Percentiles rank a stretch among this genome's conserved stretches.
phyloP scores from a whole-genome alignment of 805 yeast species.

The Monosporozyma aerobia region DNA sequence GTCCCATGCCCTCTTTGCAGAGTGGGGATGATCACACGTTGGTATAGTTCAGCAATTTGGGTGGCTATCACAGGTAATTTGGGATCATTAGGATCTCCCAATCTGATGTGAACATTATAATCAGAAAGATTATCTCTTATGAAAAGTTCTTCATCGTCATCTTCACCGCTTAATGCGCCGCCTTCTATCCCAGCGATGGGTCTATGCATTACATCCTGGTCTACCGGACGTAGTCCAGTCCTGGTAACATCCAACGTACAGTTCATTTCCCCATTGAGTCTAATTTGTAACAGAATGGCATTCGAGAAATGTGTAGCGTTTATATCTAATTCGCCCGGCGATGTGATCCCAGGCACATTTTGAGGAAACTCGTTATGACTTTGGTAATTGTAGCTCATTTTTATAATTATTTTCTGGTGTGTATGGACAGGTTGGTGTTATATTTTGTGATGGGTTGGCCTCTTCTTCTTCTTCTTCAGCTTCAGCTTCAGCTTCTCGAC shows the following conservation, averaged over 20 bases:
- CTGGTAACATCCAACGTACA: slow-evolving; percentile 37
- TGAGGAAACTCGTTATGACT: neutral
- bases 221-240: slow-evolving; percentile 17
- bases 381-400: neutral
- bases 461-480: neutral
- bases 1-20: slow-evolving; percentile 5
- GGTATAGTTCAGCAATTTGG: slow-evolving; percentile 33
- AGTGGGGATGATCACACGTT: slow-evolving; percentile 18
- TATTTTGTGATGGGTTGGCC: neutral
- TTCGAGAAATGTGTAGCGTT: slow-evolving; percentile 20
- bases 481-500: neutral
- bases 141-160: slow-evolving; percentile 10
- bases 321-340: slow-evolving; percentile 3
- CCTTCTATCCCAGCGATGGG: slow-evolving; percentile 13
- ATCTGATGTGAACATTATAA: slow-evolving; percentile 38
- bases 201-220: slow-evolving; percentile 5
- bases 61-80: slow-evolving; percentile 41
- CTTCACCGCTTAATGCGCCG: neutral
- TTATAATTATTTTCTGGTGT: neutral
- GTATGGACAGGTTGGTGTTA: neutral
- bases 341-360: neutral
- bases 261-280: slow-evolving; percentile 33
- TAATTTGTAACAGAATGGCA: slow-evolving; percentile 20
- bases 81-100: slow-evolving; percentile 40
- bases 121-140: slow-evolving; percentile 27